These are phyloP conservation scores for Akanthomyces lecanii DNA, from an alignment of 2,329 filamentous ascomycete genomes.

Conservation along the genomic window DNA sequence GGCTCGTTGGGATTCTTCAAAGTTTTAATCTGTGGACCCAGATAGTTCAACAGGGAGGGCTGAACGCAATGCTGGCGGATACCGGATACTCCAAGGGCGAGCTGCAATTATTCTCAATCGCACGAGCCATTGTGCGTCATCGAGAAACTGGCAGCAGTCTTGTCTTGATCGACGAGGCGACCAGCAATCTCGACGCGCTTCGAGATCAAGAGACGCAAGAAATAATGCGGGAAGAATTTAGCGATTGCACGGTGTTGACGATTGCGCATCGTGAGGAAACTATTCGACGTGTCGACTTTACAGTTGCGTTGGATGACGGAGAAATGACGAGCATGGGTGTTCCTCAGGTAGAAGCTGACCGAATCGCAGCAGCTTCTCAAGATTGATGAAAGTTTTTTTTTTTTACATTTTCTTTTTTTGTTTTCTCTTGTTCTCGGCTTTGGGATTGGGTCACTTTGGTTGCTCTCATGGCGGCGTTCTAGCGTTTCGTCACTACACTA, in stretches of 20 bases:
- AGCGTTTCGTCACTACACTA: no score
- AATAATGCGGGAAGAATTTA: neutral
- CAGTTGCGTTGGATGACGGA: neutral
- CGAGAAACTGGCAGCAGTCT: neutral
- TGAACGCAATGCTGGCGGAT: neutral
- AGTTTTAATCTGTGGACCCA: neutral
- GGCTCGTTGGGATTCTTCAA: neutral
- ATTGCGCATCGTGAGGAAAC: constrained; percentile 3
- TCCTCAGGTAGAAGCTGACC: neutral
- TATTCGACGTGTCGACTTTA: neutral
- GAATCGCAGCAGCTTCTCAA: neutral
- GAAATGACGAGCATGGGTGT: neutral
- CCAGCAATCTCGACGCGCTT: neutral
- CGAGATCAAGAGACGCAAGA: neutral
- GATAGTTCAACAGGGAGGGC: neutral
- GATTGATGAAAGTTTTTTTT: neutral
- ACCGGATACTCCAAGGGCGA: neutral
- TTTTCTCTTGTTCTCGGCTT: neutral
- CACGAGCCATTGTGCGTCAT: neutral
- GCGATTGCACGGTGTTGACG: neutral
- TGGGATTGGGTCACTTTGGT: no score
- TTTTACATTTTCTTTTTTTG: neutral
- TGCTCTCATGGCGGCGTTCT: neutral
- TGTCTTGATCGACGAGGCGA: constrained; percentile 6
- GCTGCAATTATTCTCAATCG: neutral